Evolutionary conservation across 2,329 filamentous ascomycete genomes (phyloP).

Genomic region (Pseudovirgaria hyperparasitica): DNA sequence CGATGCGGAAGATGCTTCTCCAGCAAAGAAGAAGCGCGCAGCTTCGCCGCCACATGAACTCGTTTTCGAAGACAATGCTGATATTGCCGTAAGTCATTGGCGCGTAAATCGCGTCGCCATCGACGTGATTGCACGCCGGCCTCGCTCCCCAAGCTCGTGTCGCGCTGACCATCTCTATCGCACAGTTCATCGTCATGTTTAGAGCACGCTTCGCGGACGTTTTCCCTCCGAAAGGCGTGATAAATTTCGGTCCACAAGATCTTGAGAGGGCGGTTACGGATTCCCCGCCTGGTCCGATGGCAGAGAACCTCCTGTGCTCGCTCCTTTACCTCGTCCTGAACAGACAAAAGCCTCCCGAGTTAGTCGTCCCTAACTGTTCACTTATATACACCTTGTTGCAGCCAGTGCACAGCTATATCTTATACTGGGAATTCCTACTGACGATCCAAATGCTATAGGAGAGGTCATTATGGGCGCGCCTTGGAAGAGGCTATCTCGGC

Average conservation of each 20-base stretch:
- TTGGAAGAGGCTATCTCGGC: conserved; percentile 83
- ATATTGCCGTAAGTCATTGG: conserved; percentile 68
- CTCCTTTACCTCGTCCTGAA: conserved; percentile 81
- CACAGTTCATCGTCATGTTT: conserved; percentile 95
- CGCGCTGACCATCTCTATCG: conserved; percentile 18
- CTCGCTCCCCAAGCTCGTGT: conserved; percentile 13
- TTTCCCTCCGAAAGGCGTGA: conserved; percentile 73
- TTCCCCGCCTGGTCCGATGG: conserved; percentile 64
- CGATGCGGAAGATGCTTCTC: conserved; percentile 28
- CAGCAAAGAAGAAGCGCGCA: conserved; percentile 58
- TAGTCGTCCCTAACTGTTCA: conserved; percentile 30
- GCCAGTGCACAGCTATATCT: conserved; percentile 3
- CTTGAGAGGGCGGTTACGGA: conserved; percentile 78
- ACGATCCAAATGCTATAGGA: conserved; percentile 41
- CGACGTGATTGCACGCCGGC: conserved; percentile 11
- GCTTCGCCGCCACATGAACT: conserved; percentile 86
- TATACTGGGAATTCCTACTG: conserved; percentile 9
- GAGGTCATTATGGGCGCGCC: conserved; percentile 83
- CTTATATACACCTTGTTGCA: conserved; percentile 12
- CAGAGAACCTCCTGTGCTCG: conserved; percentile 81
- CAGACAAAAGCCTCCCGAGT: conserved; percentile 98
- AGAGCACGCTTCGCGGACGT: conserved; percentile 82
- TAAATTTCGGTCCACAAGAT: conserved; percentile 93
- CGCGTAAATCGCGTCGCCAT: conserved; percentile 25
- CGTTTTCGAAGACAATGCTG: conserved; percentile 76